These are phyloP conservation scores for Kwoniella heveanensis DNA, from an alignment of 768 basidiomycete species.

Conservation along the genomic window DNA sequence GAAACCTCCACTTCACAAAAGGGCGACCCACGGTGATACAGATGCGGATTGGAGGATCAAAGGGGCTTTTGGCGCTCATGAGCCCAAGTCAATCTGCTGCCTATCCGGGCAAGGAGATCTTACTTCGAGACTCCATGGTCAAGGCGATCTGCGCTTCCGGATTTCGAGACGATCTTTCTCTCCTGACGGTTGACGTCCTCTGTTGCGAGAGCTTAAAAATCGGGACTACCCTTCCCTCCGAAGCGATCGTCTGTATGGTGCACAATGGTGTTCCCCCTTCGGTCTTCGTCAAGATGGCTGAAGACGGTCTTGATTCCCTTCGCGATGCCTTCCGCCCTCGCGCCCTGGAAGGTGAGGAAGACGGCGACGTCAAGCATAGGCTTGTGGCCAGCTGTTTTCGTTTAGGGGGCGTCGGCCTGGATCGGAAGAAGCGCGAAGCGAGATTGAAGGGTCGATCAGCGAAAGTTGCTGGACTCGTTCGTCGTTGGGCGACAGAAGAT, in stretches of 20 bases:
- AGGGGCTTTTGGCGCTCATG: slow-evolving; percentile 48
- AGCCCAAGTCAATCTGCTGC: slow-evolving; percentile 15
- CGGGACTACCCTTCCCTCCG: slow-evolving; percentile 30
- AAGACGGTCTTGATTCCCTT: slow-evolving; percentile 26
- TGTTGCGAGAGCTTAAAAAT: slow-evolving; percentile 29
- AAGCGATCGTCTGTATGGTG: slow-evolving; percentile 39
- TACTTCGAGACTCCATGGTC: slow-evolving; percentile 44
- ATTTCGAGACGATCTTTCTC: slow-evolving; percentile 31
- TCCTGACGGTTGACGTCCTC: slow-evolving; percentile 35
- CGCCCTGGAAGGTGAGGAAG: slow-evolving; percentile 24
- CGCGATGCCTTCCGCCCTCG: slow-evolving; percentile 20
- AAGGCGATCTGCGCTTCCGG: slow-evolving; percentile 27
- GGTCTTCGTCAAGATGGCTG: slow-evolving; percentile 23
- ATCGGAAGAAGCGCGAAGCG: slow-evolving; percentile 32
- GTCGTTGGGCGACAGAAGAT: slow-evolving; percentile 14
- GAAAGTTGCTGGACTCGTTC: slow-evolving; percentile 29
- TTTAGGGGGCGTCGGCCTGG: slow-evolving; percentile 36
- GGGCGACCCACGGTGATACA: slow-evolving; percentile 40
- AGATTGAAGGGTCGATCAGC: slow-evolving; percentile 22
- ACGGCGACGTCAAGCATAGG: slow-evolving; percentile 19
- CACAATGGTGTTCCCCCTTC: slow-evolving; percentile 36
- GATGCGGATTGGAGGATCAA: slow-evolving; percentile 41
- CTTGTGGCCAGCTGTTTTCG: slow-evolving; percentile 25
- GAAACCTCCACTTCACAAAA: slow-evolving; percentile 1
- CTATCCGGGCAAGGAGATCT: slow-evolving; percentile 34